A percentile compares a stretch with the other conserved stretches of the same genome.
phyloP scores from a whole-genome alignment of 2,329 filamentous ascomycete genomes.

The Arthroderma sp. region DNA sequence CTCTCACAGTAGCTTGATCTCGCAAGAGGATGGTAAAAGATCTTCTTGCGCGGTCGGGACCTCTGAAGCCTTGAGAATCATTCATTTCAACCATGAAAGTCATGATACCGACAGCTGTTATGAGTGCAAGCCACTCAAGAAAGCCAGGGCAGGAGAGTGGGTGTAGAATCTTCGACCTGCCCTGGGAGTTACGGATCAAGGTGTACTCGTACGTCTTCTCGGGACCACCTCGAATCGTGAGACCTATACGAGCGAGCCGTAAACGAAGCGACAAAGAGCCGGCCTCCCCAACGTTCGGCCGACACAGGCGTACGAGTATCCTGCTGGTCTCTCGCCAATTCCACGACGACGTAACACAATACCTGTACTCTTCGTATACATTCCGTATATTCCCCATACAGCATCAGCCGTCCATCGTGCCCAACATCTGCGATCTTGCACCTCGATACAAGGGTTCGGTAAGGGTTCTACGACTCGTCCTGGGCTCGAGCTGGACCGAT shows the following conservation, averaged over 20 bases:
- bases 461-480: constrained; percentile 3
- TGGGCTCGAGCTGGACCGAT: constrained; percentile 2
- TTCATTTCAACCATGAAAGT: neutral
- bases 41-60: neutral
- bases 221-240: neutral
- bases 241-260: neutral
- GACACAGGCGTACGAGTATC: neutral
- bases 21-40: neutral
- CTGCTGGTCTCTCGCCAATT: neutral
- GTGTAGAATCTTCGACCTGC: constrained; percentile 3
- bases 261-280: neutral
- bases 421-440: neutral
- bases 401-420: neutral
- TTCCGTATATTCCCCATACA: neutral
- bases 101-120: neutral
- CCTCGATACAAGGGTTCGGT: neutral
- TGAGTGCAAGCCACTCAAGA: neutral
- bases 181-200: neutral
- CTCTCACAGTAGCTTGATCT: neutral
- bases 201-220: constrained; percentile 4
- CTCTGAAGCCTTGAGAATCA: neutral
- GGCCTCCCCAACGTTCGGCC: neutral
- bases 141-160: neutral
- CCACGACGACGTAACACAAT: constrained; percentile 3
- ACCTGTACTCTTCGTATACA: neutral